These are phyloP conservation scores for Salvia sclarea DNA, from an alignment of 305 asterid species.

Conservation along the genomic window DNA sequence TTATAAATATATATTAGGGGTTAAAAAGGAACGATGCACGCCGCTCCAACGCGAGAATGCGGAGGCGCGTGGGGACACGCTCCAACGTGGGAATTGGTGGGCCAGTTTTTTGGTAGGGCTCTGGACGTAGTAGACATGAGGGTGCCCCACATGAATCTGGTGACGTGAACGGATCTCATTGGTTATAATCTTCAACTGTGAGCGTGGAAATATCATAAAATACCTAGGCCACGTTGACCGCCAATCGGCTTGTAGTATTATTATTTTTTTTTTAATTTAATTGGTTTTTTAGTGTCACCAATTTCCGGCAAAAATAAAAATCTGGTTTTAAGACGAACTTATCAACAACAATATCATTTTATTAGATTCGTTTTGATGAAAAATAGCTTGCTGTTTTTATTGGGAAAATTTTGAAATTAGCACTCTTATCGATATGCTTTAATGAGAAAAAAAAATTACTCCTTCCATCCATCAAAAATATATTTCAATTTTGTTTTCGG, in stretches of 20 bases:
- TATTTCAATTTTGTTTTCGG: no score
- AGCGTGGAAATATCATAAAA: conserved; percentile 8
- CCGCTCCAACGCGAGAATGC: conserved; percentile 14
- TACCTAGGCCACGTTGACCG: background rate
- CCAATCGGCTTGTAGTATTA: background rate
- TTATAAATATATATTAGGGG: background rate
- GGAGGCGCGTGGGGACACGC: conserved; percentile 30
- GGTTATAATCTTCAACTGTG: background rate
- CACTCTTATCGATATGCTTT: no score
- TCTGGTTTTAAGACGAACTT: background rate
- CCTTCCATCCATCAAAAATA: no score
- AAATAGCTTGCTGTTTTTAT: background rate
- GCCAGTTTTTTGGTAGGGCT: background rate
- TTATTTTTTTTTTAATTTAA: background rate
- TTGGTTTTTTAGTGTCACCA: background rate
- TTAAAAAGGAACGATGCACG: conserved; percentile 10
- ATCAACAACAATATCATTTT: background rate
- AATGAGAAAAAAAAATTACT: no score
- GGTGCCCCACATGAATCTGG: background rate
- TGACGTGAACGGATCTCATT: conserved; percentile 7
- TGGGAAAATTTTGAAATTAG: no score
- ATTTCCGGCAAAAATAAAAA: background rate
- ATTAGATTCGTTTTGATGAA: background rate
- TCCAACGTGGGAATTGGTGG: conserved; percentile 18
- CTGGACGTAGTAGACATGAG: conserved; percentile 15